Conservation (phyloP, 352 stramenopile genomes). For the Phytophthora sansomeana region DNA sequence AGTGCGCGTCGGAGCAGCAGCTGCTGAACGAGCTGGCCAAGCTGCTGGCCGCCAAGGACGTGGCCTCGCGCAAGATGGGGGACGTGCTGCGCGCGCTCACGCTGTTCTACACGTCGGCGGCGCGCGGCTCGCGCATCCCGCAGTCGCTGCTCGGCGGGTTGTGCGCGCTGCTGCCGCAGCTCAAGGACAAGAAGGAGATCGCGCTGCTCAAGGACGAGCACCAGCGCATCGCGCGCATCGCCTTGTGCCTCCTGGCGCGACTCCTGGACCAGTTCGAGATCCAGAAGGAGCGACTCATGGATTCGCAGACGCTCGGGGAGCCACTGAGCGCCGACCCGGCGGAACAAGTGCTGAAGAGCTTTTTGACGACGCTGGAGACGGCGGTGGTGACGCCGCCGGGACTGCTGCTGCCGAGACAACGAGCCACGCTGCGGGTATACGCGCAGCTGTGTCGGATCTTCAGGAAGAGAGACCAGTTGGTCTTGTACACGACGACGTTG, state of each 20-base stretch:
- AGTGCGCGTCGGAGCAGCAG: conserved; percentile 84
- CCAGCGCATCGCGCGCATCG: conserved; percentile 66
- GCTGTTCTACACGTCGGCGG: conserved; percentile 77
- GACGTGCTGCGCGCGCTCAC: conserved; percentile 75
- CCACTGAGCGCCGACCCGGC: conserved; percentile 59
- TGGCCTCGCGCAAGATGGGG: conserved; percentile 73
- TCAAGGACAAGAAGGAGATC: conserved; percentile 80
- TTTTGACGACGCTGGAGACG: conserved; percentile 62
- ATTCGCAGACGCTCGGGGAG: conserved; percentile 21
- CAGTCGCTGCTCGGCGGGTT: conserved; percentile 78
- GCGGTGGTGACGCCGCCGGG: conserved; percentile 57
- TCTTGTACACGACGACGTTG: conserved; percentile 45
- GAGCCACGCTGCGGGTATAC: conserved; percentile 67
- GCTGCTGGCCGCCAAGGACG: conserved; percentile 63
- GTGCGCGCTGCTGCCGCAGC: conserved; percentile 61
- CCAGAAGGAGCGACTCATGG: conserved; percentile 28
- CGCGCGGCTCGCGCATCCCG: conserved; percentile 46
- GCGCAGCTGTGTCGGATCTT: conserved; percentile 64
- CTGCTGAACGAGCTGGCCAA: conserved; percentile 85
- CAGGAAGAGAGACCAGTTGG: conserved; percentile 52
- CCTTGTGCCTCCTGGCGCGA: conserved; percentile 66
- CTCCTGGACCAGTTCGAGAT: conserved; percentile 75
- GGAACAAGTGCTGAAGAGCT: conserved; percentile 45
- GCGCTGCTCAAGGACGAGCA: conserved; percentile 55
- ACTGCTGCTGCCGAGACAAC: conserved; percentile 50